These are phyloP conservation scores for Tolypocladium ovalisporum DNA, from an alignment of 2,329 filamentous ascomycete genomes.

Conservation along the genomic window DNA sequence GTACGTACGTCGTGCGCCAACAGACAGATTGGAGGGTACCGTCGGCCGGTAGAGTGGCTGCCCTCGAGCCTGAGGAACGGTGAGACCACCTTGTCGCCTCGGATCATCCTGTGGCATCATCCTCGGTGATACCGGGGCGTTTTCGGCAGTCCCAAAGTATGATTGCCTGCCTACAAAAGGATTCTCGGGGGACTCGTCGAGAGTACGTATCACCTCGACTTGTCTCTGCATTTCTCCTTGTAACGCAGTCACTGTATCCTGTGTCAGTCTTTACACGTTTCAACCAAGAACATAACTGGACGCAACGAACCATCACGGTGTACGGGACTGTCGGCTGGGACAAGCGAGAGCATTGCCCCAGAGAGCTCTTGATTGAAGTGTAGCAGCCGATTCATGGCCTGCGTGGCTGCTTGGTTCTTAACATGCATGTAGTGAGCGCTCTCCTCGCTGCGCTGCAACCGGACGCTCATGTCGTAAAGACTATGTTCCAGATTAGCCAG, in stretches of 20 bases:
- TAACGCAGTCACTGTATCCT: conserved; percentile 36
- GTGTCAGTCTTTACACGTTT: background rate
- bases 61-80: conserved; percentile 46
- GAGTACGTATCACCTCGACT: conserved; percentile 41
- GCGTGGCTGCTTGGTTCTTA: conserved; percentile 72
- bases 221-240: conserved; percentile 53
- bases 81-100: conserved; percentile 60
- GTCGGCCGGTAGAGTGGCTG: conserved; percentile 63
- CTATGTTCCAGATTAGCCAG: conserved; percentile 69
- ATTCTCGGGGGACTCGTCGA: conserved; percentile 58
- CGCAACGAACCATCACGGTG: conserved; percentile 66
- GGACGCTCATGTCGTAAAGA: conserved; percentile 66
- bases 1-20: conserved; percentile 66
- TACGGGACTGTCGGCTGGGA: conserved; percentile 65
- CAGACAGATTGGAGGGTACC: conserved; percentile 70
- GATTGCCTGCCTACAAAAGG: conserved; percentile 56
- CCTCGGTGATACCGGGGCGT: conserved; percentile 75
- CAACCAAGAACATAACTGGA: conserved; percentile 9
- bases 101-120: conserved; percentile 80
- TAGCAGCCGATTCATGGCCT: conserved; percentile 59
- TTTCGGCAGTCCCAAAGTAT: conserved; percentile 58
- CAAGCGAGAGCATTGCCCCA: conserved; percentile 59
- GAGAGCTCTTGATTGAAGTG: conserved; percentile 81
- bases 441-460: conserved; percentile 76
- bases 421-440: conserved; percentile 66